These are phyloP conservation scores for Aspergillus tanneri DNA, from an alignment of 2,329 filamentous ascomycete species.

Conservation along the genomic window DNA sequence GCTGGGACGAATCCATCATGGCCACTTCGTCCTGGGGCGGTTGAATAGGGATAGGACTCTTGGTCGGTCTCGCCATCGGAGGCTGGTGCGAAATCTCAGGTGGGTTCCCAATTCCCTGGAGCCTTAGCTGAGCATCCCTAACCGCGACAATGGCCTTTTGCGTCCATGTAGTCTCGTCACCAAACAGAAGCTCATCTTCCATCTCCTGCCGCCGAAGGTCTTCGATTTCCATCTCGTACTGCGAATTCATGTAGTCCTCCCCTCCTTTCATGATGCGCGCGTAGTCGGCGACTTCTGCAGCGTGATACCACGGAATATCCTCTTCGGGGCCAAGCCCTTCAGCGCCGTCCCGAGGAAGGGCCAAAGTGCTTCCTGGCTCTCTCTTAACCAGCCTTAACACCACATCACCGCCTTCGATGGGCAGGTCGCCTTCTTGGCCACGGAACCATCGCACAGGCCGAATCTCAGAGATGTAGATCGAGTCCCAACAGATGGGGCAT, in stretches of 20 bases:
- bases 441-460: conserved; percentile 87
- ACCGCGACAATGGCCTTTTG: conserved; percentile 77
- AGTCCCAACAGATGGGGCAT: conserved; percentile 93
- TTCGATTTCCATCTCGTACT: conserved; percentile 76
- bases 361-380: conserved; percentile 76
- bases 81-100: conserved; percentile 55
- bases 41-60: conserved; percentile 52
- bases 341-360: conserved; percentile 77
- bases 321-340: conserved; percentile 68
- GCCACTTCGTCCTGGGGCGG: conserved; percentile 47
- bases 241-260: conserved; percentile 77
- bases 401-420: conserved; percentile 82
- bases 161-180: conserved; percentile 89
- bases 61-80: conserved; percentile 48
- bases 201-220: conserved; percentile 73
- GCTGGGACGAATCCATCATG: conserved; percentile 53
- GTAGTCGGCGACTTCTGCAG: conserved; percentile 91
- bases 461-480: conserved; percentile 86
- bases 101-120: conserved; percentile 66
- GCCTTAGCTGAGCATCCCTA: conserved; percentile 71
- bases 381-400: conserved; percentile 83
- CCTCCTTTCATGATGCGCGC: conserved; percentile 94
- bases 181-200: conserved; percentile 89
- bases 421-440: conserved; percentile 79
- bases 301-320: conserved; percentile 91